Base-by-base conservation (phyloP, 495 filamentous ascomycete genomes). In the Terfezia claveryi region DNA sequence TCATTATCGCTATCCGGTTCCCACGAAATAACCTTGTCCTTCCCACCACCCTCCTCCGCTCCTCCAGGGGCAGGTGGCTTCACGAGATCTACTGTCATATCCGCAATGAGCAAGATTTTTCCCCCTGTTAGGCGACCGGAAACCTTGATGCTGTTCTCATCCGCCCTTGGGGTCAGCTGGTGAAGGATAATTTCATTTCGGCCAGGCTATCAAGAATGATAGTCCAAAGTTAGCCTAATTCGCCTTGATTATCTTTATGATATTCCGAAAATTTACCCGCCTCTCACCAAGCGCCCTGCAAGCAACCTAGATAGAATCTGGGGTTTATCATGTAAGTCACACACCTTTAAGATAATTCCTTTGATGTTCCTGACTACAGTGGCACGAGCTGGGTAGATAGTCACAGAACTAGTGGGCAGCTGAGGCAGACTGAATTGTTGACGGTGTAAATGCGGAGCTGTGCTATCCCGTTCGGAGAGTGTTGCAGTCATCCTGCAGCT, bases 141-240 rank as follows among this genome's bases (percentile, higher is more conserved):
- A 55, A 86, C 77, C 59, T 81, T 81, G 68, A 85, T 77, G 36
- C 79, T 82, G 62, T 80, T 71, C 59, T 78, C 70, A 56, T 84
- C 79, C 41, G 75, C 70, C 11, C 73, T 76, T 2, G 79, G 80
- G 8, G 78, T 76, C 32, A 86, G 69, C 12, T 80, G 83, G 12
- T 76, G 62, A 32, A 87, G 71, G 8, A 72, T 76, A 56, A 88
- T 76, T 56, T 83, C 73, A 61, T 81, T 81, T 20, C 73, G 59
- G 10, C 79, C 80, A 23, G 74, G 71, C 74, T 82, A 59, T 51
- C 36, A 6, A 38, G 23, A 11, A 37, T 20, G 5, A 37, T 27
- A 46, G 4, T 1, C 14, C 17, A 14, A 46, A 8, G 17, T 14
- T 51, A 54, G 20, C 38, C 14, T 9, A 23, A 23, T 57, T 56